Base-by-base conservation (phyloP, 768 basidiomycete genomes). In the Pisolithus microcarpus region DNA sequence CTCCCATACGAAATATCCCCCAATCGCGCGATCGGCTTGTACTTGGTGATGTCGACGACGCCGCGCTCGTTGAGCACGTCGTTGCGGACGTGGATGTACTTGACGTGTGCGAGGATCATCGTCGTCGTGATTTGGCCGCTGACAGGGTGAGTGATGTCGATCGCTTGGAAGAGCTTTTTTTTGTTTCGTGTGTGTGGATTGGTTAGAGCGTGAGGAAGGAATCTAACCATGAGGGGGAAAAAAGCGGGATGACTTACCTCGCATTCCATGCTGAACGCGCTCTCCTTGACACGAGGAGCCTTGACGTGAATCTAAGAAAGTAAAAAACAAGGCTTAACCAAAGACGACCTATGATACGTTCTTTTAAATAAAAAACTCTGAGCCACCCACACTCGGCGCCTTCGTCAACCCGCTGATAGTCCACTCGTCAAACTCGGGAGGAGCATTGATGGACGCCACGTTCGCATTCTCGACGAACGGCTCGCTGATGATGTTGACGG, bases 401-500 rank as follows among this genome's bases (percentile, higher is more conserved):
- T 65, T 71, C 13, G 74, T 76, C 42, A 75, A 56, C n/a, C 75
- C 74, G 18, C 65, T 69, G 37, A 72, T 51, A 13, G 59, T 50
- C 74, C 74, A 75, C 21, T 51, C 75, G 52, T 65, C 58, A 18
- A 73, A 63, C 1, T 56, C 56, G 1, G 58, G 49, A 4, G 75
- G 74, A 4, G 72, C 58, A 26, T 76, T 70, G 15, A 75, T 56
- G 10, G 70, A 49, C 0, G 68, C 61, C 19, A 58, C 58, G 53
- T 75, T 72, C 0, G 75, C 75, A 7, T 65, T 60, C 48, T 75
- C 65, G 2, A 70, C 34, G 40, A 67, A 75, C 1, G 74, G 68
- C 55, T 80, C 79, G 38, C 76, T 78, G 58, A 83, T 81, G 59
- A 79, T 78, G 56, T 76, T 78, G 28, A 79, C 74, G 5, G 74